A percentile compares a stretch with the other conserved stretches of the same genome.
Conservation (phyloP, 129 eudicot species). For the Daucus carota region DNA sequence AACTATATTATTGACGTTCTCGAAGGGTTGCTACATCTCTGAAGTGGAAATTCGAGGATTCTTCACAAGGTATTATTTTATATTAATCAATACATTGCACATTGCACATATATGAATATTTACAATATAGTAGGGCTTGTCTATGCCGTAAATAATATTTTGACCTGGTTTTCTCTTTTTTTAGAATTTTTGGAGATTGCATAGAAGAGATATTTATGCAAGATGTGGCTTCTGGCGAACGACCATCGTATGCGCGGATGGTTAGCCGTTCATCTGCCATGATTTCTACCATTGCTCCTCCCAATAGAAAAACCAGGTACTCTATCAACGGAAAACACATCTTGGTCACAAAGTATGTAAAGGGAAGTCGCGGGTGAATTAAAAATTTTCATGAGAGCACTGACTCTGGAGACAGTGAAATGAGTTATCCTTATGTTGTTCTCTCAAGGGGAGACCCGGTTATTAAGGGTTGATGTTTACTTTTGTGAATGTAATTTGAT, state of each 20-base stretch:
- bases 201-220: constrained; percentile 36
- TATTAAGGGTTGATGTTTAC: too few relatives aligned
- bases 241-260: constrained; percentile 29
- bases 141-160: too few relatives aligned
- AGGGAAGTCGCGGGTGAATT: background rate
- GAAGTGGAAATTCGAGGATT: constrained; percentile 29
- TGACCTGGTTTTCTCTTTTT: background rate
- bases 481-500: too few relatives aligned
- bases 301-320: constrained; percentile 9
- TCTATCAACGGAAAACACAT: constrained; percentile 8
- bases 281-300: constrained; percentile 14
- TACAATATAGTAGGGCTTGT: too few relatives aligned
- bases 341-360: background rate
- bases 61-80: constrained; percentile 21
- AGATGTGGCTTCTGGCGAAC: constrained; percentile 19
- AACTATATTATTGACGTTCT: constrained; percentile 40
- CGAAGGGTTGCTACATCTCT: constrained; percentile 31
- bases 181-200: constrained; percentile 27
- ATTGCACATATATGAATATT: too few relatives aligned
- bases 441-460: too few relatives aligned
- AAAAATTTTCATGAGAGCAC: too few relatives aligned
- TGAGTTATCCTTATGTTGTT: too few relatives aligned
- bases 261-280: constrained; percentile 19
- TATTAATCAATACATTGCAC: too few relatives aligned
- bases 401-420: too few relatives aligned